Percentiles rank a stretch among this genome's conserved stretches.
Conservation (phyloP, 2,329 filamentous ascomycete genomes). For the Aspergillus ibericus region DNA sequence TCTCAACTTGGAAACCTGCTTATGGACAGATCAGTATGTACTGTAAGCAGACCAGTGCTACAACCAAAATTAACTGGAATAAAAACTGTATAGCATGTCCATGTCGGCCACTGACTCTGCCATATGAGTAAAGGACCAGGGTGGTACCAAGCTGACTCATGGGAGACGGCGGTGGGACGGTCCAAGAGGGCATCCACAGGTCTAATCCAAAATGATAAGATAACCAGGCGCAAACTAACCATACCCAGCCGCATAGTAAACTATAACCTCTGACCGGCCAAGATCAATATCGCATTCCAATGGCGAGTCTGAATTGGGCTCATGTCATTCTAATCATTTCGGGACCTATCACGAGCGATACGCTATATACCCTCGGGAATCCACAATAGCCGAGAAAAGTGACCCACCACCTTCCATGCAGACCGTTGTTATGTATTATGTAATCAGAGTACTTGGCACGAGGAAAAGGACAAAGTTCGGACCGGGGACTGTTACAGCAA, state of each 20-base stretch:
- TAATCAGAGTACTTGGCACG: neutral
- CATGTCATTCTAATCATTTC: neutral
- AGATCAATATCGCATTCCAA: neutral
- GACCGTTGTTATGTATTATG: neutral
- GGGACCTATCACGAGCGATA: neutral
- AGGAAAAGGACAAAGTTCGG: neutral
- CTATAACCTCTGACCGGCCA: neutral
- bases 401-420: neutral
- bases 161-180: neutral
- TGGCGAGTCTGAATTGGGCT: neutral
- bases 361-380: neutral
- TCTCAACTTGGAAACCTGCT: neutral
- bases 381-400: neutral
- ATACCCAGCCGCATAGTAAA: neutral
- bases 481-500: neutral
- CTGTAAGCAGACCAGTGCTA: neutral
- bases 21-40: neutral
- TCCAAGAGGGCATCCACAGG: neutral
- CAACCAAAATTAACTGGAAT: neutral
- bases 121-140: neutral
- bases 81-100: neutral
- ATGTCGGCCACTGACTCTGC: neutral
- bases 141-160: neutral
- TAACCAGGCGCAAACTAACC: neutral
- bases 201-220: neutral